A percentile compares a stretch with the other conserved stretches of the same genome.
Evolutionary conservation across 2,329 filamentous ascomycete genomes (phyloP).

Genomic region (Venturia pyrina): DNA sequence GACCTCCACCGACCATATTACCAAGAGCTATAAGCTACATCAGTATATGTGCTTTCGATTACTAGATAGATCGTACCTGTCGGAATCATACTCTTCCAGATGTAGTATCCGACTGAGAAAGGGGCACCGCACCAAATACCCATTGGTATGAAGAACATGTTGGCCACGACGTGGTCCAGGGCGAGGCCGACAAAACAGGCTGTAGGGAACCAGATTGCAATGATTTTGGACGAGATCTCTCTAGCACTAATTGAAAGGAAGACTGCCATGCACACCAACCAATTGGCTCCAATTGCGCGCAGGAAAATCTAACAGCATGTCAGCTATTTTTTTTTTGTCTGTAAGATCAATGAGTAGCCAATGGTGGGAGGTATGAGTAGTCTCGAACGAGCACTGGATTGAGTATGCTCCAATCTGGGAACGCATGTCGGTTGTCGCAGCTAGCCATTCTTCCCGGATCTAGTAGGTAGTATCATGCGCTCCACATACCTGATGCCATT

Average conservation of each 20-base stretch:
- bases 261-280: constrained; percentile 19
- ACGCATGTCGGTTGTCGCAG: neutral
- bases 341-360: neutral
- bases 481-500: constrained; percentile 14
- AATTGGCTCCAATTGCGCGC: constrained; percentile 18
- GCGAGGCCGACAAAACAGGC: constrained; percentile 19
- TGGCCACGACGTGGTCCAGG: constrained; percentile 16
- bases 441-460: neutral
- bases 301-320: constrained; percentile 16
- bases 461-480: neutral
- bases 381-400: too few relatives aligned
- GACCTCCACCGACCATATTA: constrained; percentile 18
- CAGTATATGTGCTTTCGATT: neutral
- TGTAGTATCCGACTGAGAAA: constrained; percentile 19
- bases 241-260: constrained; percentile 18
- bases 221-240: constrained; percentile 18
- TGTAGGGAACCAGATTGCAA: constrained; percentile 21
- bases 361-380: too few relatives aligned
- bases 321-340: neutral
- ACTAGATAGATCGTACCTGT: constrained; percentile 8
- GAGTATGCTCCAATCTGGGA: neutral
- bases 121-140: constrained; percentile 19
- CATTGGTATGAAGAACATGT: constrained; percentile 1
- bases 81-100: constrained; percentile 22
- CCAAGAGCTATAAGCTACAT: constrained; percentile 13